Conservation (phyloP, 345 rosid species). For the Citrus sp. region DNA sequence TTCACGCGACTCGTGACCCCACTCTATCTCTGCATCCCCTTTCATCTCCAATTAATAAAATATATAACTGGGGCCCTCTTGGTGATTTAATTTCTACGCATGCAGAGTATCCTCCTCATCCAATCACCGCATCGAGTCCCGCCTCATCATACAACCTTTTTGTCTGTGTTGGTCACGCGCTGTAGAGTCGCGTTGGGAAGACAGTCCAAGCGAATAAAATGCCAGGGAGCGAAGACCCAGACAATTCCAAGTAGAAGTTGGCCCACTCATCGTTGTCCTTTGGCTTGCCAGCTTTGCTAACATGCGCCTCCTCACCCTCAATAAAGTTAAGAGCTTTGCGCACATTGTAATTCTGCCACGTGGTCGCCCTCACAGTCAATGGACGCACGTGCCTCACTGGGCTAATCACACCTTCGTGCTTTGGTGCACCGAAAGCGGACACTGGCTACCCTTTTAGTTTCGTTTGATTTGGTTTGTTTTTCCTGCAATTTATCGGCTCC, state of each 20-base stretch:
- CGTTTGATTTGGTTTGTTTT: not conserved
- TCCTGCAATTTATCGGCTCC: not conserved
- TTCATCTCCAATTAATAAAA: too few species aligned
- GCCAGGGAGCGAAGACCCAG: not conserved
- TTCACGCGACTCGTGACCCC: not conserved
- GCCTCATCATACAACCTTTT: not conserved
- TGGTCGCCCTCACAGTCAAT: not conserved
- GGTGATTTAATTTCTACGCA: not conserved
- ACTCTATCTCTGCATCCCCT: not conserved
- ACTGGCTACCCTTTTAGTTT: not conserved
- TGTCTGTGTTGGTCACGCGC: not conserved
- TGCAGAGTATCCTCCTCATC: too few species aligned
- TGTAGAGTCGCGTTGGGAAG: not conserved
- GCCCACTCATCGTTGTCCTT: not conserved
- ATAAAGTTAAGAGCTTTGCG: not conserved
- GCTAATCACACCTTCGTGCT: not conserved
- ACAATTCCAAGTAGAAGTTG: not conserved
- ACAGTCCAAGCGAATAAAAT: not conserved
- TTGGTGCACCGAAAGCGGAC: conserved; percentile 27
- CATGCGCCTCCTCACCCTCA: not conserved
- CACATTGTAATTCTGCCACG: not conserved
- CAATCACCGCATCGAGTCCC: too few species aligned
- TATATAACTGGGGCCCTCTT: not conserved
- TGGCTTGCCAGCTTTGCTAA: not conserved
- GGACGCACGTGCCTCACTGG: not conserved